Base-by-base conservation (phyloP, 1,284 basidiomycete genomes). In the Filobasidium uniguttulatum region DNA sequence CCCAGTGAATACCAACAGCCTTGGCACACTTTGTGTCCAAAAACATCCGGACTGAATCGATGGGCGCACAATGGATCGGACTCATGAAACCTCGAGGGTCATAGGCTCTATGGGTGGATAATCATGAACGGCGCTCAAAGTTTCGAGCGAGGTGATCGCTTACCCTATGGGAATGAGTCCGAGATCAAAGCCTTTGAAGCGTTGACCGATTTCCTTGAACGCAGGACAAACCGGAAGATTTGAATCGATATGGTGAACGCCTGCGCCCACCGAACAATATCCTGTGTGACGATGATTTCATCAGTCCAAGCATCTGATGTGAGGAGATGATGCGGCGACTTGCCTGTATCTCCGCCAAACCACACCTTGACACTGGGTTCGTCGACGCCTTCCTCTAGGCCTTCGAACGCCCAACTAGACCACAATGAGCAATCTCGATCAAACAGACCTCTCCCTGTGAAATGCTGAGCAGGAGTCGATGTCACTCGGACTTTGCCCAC, bases 261-360 rank as follows among this genome's bases (percentile, higher is more conserved):
- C 73, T 44, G 78, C 68, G 55, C 77, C 70, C 1, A 72, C 73
- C 17, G 55, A 44, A 28, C 58, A 62, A 56, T 67, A 68, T 9
- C 66, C 65, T 59, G 38, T 3, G 19, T 15, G 26, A 8, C 17
- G 22, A 9, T 6, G 5, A 7, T 5, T 47, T n/a, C 22, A 23
- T 12, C 2, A 8, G 26, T 5, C 3, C 20, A 4, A 25, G 9
- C 3, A 9, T 4, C 4, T 19, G 35, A 30, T 25, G n/a, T 20
- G 14, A 25, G 25, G 22, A 22, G 1, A 17, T 19, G 33, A 8
- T 14, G 44, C 75, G 5, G 69, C 73, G 67, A 60, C 57, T 79
- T 78, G 15, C 77, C 81, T 0, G 81, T 85, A 63, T 84, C 82
- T 9, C 83, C 82, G 3, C 69, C 79, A 59, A 83, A 83, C 67